Conservation (phyloP, 148 eudicot species). For the Heliamphora exappendiculata region DNA sequence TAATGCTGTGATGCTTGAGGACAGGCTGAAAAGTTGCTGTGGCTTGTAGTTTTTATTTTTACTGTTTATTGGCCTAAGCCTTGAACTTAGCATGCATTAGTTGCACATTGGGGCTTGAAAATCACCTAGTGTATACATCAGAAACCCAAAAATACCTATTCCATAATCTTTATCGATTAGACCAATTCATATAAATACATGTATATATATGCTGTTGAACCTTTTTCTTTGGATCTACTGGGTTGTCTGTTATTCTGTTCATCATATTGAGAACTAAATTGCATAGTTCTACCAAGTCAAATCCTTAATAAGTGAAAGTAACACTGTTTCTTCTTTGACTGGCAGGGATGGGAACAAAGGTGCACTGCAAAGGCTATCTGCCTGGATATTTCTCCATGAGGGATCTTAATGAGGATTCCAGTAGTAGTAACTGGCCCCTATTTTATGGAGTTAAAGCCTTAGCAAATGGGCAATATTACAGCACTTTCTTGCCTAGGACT, state of each 20-base stretch:
- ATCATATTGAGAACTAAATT: background rate
- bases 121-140: background rate
- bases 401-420: conserved; percentile 59
- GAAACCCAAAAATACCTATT: background rate
- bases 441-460: conserved; percentile 51
- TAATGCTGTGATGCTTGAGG: background rate
- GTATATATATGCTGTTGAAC: background rate
- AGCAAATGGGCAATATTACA: conserved; percentile 46
- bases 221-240: background rate
- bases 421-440: conserved; percentile 57
- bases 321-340: conserved; percentile 16
- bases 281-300: background rate
- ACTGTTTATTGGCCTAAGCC: background rate
- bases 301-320: background rate
- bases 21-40: too few relatives aligned
- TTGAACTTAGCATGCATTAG: background rate
- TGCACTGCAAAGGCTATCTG: conserved; percentile 52
- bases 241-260: background rate
- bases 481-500: conserved; percentile 36
- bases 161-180: background rate
- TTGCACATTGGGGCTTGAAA: background rate
- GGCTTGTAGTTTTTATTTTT: too few relatives aligned
- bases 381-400: conserved; percentile 66
- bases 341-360: conserved; percentile 80
- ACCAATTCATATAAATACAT: background rate